Evolutionary conservation across 2,329 filamentous ascomycete genomes (phyloP), one percentile per base, ranked within the genome.

Genomic region (Sphaceloma murrayae): DNA sequence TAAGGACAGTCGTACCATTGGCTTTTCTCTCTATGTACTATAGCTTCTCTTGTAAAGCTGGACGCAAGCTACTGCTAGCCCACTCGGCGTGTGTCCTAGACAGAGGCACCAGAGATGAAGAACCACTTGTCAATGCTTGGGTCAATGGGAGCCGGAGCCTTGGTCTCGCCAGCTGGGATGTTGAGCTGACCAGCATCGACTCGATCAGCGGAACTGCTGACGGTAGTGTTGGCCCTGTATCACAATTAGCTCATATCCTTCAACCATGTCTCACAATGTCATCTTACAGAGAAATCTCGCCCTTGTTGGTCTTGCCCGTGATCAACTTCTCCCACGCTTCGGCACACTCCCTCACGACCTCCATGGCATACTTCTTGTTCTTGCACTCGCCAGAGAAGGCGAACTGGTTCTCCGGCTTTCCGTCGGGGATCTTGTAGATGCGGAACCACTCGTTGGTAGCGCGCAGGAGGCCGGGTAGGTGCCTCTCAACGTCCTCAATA

Each of bases 391-490:
- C 91, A 49, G 88, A 95, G 76, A 98, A 98, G 61, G 91, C 91
- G 64, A 98, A 98, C 74, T 96, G 91, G 80, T 98, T 98, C 83
- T 98, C 91, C 60, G 89, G 88, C 87, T 98, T 98, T 76, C 91
- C 91, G 65, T 98, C 91, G 64, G 91, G 91, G 70, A 98, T 98
- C 78, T 98, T 98, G 83, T 98, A 98, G 79, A 98, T 98, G 68
- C 91, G 87, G 87, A 98, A 98, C 91, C 91, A 98, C 76, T 98
- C 91, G 65, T 98, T 98, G 64, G 89, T 96, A 63, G 91, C 91
- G 56, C 91, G 84, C 66, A 98, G 78, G 49, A 98, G 85, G 58
- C 91, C 91, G 49, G 91, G 91, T 48, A 98, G 81, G 74, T 96
- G 91, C 63, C 89, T 82, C 78, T 98, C 91, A 57, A 98, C 91